Percentiles rank a stretch among this genome's conserved stretches.
These are phyloP conservation scores for Alternaria novae-zelandiae DNA, from an alignment of 2,329 filamentous ascomycete genomes.

Conservation along the genomic window DNA sequence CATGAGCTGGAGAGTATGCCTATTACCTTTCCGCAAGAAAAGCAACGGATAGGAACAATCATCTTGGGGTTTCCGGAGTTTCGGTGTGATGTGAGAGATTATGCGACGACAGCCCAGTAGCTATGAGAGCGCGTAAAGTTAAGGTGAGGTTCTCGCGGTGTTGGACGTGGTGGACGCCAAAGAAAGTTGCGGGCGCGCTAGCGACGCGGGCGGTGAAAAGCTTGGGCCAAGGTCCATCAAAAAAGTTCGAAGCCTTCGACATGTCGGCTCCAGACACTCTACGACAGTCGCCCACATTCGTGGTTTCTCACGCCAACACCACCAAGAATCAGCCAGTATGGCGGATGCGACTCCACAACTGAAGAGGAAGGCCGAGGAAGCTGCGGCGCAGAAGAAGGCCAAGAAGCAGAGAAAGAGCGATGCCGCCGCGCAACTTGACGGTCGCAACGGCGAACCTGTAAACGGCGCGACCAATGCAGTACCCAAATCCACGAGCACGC, in stretches of 20 bases:
- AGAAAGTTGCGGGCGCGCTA: slow-evolving; percentile 43
- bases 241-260: slow-evolving; percentile 15
- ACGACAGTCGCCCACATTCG: slow-evolving; percentile 6
- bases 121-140: not conserved
- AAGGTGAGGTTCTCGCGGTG: slow-evolving; percentile 13
- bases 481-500: slow-evolving; percentile 17
- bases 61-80: slow-evolving; percentile 62
- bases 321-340: slow-evolving; percentile 22
- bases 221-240: slow-evolving; percentile 37
- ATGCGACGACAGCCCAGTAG: not conserved
- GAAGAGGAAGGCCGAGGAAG: slow-evolving; percentile 41
- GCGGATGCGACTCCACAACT: slow-evolving; percentile 32
- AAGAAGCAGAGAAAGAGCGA: slow-evolving; percentile 38
- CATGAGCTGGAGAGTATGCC: slow-evolving; percentile 8
- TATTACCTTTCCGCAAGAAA: slow-evolving; percentile 95
- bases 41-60: slow-evolving; percentile 99
- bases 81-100: not conserved
- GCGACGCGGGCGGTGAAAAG: slow-evolving; percentile 40
- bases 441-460: slow-evolving; percentile 21
- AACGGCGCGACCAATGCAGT: slow-evolving; percentile 19
- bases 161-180: slow-evolving; percentile 28
- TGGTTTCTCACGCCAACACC: not conserved
- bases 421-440: slow-evolving; percentile 12
- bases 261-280: not conserved
- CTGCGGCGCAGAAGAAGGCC: slow-evolving; percentile 35